These are phyloP conservation scores for Apiospora pterosperma DNA, from an alignment of 2,329 filamentous ascomycete genomes.

Conservation along the genomic window DNA sequence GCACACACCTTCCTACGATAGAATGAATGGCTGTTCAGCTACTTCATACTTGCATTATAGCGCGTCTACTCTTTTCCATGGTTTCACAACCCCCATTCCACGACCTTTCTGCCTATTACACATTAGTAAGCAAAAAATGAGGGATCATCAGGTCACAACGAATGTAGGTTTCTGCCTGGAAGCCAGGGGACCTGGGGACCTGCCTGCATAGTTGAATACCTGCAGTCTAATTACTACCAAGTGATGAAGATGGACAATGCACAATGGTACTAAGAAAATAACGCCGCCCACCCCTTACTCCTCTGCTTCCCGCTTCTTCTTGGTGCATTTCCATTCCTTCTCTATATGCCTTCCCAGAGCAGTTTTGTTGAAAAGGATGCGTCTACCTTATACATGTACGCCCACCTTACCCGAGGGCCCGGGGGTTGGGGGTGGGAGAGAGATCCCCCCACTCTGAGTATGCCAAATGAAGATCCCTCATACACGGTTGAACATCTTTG, in stretches of 20 bases:
- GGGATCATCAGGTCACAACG: not conserved
- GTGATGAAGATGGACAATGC: not conserved
- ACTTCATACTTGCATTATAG: not conserved
- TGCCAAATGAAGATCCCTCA: too few relatives aligned
- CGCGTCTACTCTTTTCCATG: not conserved
- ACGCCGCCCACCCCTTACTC: not conserved
- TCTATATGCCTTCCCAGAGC: not conserved
- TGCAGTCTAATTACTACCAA: not conserved
- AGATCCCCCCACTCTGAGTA: too few relatives aligned
- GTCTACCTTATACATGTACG: too few relatives aligned
- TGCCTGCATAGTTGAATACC: not conserved
- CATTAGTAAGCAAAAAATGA: not conserved
- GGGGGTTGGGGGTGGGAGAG: too few relatives aligned
- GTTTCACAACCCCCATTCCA: not conserved
- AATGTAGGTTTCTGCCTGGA: not conserved
- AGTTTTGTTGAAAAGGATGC: too few relatives aligned
- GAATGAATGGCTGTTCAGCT: not conserved
- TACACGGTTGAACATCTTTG: too few relatives aligned
- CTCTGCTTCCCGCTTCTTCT: not conserved
- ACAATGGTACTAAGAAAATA: not conserved
- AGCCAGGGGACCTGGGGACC: not conserved
- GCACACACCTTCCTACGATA: not conserved
- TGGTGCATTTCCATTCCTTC: not conserved
- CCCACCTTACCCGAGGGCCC: too few relatives aligned
- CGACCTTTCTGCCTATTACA: not conserved